Evolutionary conservation across 768 basidiomycete species (phyloP), one percentile per base, ranked within the genome.

Genomic region (Pleurotus platypus): DNA sequence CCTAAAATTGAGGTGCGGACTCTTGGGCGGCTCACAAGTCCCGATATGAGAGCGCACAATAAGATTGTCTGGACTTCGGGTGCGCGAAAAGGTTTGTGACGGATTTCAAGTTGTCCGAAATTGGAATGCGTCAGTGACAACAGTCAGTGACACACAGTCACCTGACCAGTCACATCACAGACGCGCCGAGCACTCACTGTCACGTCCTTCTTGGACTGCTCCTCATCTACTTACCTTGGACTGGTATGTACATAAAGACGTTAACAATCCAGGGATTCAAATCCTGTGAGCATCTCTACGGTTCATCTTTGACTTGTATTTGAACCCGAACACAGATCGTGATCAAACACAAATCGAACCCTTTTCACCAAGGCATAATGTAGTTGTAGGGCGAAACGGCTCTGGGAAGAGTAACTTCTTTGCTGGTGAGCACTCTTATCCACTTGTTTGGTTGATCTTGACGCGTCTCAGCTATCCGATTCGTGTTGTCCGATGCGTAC

Each of bases 351-450:
- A 90, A 64, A 92, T 97, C 58, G 95, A 98, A 63, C 95, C 95
- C 0, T 99, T 99, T 73, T 92, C 89, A 18, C 85, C 94, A 0
- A 86, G 80, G 49, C 94, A 97, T 68, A 98, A 98, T 73, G 94
- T 98, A 9, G 94, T 98, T 7, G 95, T 98, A 6, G 96, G 97
- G 12, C 77, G 97, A 43, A 98, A 99, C 81, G 97, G 97, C 11
- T 93, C 91, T 5, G 97, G 97, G 50, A 99, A 99, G 78, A 94
- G 92, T 66, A 99, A 98, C 70, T 98, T 99, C 80, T 99, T 99
- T 71, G 87, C 92, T 38, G 94, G 92, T 90, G 51, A 61, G 87
- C 68, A 15, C 20, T 58, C 11, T 42, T 18, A 26, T 9, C n/a
- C 42, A 22, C 38, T 5, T 26, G 13, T 39, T 13, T 40, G 55